Percentiles rank a stretch among this genome's conserved stretches.
These are phyloP conservation scores for Ogataea zsoltii DNA, from an alignment of 805 yeast species.

Conservation along the genomic window DNA sequence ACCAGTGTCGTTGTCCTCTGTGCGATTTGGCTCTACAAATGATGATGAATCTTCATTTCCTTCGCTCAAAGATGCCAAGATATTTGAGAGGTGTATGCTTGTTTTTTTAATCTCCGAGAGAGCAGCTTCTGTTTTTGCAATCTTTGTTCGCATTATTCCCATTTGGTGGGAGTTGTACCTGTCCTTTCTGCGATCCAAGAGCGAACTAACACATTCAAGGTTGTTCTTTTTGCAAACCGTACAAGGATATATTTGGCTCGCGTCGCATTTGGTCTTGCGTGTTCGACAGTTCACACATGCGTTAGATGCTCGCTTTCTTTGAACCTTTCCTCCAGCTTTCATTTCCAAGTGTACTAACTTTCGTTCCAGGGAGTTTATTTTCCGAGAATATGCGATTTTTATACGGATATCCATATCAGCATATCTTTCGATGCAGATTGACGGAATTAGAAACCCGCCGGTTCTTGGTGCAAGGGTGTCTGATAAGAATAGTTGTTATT, in stretches of 20 bases:
- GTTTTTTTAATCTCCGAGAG: conserved; percentile 1
- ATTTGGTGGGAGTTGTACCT: conserved; percentile 20
- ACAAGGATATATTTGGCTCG: conserved; percentile 18
- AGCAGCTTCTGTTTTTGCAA: background rate
- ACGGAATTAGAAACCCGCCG: too few species aligned
- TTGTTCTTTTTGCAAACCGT: conserved; percentile 16
- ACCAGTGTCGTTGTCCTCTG: background rate
- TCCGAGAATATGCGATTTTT: too few species aligned
- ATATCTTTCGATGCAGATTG: too few species aligned
- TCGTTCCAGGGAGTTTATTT: background rate
- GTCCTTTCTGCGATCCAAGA: conserved; percentile 17
- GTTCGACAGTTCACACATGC: conserved; percentile 26
- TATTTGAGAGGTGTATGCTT: background rate
- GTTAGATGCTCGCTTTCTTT: conserved; percentile 6
- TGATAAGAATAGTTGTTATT: too few species aligned
- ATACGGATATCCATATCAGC: too few species aligned
- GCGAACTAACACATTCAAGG: conserved; percentile 13
- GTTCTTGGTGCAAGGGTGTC: too few species aligned
- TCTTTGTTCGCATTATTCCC: conserved; percentile 2
- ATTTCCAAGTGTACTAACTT: too few species aligned
- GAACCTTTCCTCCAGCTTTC: background rate
- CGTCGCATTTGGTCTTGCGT: conserved; percentile 25
- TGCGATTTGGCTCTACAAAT: background rate
- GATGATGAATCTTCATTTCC: background rate
- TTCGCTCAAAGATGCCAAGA: background rate